Percentiles rank a stretch among this genome's conserved stretches.
Evolutionary conservation across 78 protist species (phyloP).

Genomic region (Dictyostelium citrinum): DNA sequence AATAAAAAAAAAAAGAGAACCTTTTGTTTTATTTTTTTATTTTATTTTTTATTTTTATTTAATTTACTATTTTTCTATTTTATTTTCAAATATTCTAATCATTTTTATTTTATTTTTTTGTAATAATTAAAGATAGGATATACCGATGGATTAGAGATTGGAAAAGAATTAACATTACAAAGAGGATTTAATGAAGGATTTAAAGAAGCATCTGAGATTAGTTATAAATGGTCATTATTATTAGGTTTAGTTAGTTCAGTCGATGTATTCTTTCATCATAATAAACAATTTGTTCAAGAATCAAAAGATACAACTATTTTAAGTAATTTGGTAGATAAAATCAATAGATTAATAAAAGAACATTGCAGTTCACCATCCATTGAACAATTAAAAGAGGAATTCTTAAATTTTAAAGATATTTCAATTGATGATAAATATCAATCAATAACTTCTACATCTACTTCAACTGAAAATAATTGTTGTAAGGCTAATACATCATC

Average conservation of each 20-base stretch:
- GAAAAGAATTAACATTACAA: conserved; percentile 65
- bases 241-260: conserved; percentile 45
- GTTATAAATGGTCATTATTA: conserved; percentile 54
- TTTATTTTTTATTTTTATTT: background rate
- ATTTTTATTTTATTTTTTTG: background rate
- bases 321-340: conserved; percentile 1
- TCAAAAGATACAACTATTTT: background rate
- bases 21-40: background rate
- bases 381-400: conserved; percentile 19
- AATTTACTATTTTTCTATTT: background rate
- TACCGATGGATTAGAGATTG: conserved; percentile 61
- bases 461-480: background rate
- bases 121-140: conserved; percentile 61
- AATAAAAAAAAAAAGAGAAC: background rate
- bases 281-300: background rate
- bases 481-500: no score
- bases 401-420: background rate
- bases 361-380: conserved; percentile 38
- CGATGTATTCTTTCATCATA: conserved; percentile 67
- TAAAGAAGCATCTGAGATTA: background rate
- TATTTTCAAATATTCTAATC: no score
- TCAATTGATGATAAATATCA: background rate
- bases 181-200: conserved; percentile 67
- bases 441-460: no score
- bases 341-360: conserved; percentile 4